Percentiles rank a stretch among this genome's conserved stretches.
These are phyloP conservation scores for Pharus latifolius DNA, from an alignment of 176 grass and related monocot species.

Conservation along the genomic window DNA sequence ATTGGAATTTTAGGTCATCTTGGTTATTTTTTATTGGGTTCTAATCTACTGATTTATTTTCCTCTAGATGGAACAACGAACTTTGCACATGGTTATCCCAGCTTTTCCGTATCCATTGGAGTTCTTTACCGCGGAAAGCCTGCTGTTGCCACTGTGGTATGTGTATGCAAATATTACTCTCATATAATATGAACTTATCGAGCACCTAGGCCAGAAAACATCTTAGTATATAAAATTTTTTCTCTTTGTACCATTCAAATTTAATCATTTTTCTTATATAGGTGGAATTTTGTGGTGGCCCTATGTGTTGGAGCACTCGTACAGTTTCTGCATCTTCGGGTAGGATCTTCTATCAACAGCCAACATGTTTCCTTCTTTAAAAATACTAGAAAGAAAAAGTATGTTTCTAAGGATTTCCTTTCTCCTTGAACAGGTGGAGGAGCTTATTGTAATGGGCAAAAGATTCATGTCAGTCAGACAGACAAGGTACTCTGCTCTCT, in stretches of 20 bases:
- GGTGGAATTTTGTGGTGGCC: conserved; percentile 93
- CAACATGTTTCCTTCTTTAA: neutral
- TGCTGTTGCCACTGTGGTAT: conserved; percentile 90
- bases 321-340: conserved; percentile 81
- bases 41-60: conserved; percentile 14
- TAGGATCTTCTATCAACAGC: conserved; percentile 23
- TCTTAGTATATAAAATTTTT: neutral
- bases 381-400: neutral
- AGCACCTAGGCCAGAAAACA: neutral
- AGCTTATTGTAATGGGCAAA: conserved; percentile 94
- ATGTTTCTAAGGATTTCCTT: conserved; percentile 10
- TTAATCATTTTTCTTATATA: conserved; percentile 21
- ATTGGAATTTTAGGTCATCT: neutral
- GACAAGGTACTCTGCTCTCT: conserved; percentile 48
- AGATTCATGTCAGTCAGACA: conserved; percentile 84
- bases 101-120: conserved; percentile 93
- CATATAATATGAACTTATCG: neutral
- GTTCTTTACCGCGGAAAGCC: conserved; percentile 89
- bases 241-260: conserved; percentile 5
- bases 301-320: conserved; percentile 92
- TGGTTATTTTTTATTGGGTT: neutral
- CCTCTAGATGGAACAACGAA: conserved; percentile 94
- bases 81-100: conserved; percentile 96
- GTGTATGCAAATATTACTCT: conserved; percentile 15
- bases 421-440: conserved; percentile 55